Evolutionary conservation across 805 yeast species (phyloP).

Genomic region (Lipomyces spencermartinsiae): DNA sequence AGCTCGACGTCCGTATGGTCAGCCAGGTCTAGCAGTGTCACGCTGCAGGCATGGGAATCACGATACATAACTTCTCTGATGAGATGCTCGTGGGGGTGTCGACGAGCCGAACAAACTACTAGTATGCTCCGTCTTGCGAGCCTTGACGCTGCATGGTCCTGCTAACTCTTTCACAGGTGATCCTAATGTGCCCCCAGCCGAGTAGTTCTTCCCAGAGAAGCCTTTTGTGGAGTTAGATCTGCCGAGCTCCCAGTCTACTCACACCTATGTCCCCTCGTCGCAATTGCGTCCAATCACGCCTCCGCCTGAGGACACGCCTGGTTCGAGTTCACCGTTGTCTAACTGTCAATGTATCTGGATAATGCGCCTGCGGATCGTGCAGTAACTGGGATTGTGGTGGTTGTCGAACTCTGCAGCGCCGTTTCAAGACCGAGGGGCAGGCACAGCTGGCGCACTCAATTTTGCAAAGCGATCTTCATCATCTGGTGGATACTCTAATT

Average conservation of each 20-base stretch:
- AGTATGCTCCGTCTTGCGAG: background rate
- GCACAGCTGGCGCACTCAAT: background rate
- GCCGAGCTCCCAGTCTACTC: background rate
- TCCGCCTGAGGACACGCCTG: background rate
- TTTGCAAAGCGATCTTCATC: background rate
- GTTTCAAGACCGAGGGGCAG: background rate
- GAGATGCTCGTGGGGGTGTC: too few relatives aligned
- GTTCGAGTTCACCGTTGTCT: conserved; percentile 1
- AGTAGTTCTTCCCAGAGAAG: conserved; percentile 1
- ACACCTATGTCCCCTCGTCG: conserved; percentile 3
- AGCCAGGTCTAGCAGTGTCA: background rate
- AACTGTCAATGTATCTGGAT: background rate
- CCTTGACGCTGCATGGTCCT: background rate
- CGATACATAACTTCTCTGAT: too few relatives aligned
- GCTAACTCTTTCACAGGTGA: background rate
- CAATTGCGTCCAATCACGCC: too few relatives aligned
- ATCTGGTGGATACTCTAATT: background rate
- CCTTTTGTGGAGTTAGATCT: background rate
- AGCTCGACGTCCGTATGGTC: background rate
- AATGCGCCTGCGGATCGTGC: too few relatives aligned
- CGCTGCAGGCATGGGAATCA: background rate
- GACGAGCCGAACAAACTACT: too few relatives aligned
- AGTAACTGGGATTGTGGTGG: background rate
- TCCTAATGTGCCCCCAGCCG: background rate
- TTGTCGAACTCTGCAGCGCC: background rate